Evolutionary conservation across 257 asterid genomes (phyloP).

Genomic region (Cinchona pubescens): DNA sequence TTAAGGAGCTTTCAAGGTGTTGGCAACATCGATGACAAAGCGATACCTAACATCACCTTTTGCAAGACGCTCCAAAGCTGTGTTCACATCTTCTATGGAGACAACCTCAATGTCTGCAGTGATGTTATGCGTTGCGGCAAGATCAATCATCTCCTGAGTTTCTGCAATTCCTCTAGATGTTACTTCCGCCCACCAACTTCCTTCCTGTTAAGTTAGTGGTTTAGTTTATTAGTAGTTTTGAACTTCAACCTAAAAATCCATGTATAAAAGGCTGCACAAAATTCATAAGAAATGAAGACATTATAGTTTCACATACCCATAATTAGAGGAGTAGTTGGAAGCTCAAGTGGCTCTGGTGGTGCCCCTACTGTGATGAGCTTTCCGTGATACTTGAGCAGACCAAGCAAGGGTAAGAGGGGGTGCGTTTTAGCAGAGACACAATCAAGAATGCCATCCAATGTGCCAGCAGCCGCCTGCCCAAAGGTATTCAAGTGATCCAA

Average conservation of each 20-base stretch:
- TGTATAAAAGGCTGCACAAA: too few species aligned
- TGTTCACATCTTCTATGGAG: constrained; percentile 44
- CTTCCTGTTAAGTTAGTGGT: too few species aligned
- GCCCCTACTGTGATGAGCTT: too few species aligned
- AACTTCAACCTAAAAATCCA: too few species aligned
- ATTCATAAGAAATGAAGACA: too few species aligned
- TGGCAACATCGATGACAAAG: constrained; percentile 13
- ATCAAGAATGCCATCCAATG: constrained; percentile 47
- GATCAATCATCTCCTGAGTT: constrained; percentile 62
- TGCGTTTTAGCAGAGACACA: constrained; percentile 39
- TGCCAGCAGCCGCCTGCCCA: constrained; percentile 35
- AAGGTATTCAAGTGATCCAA: too few species aligned
- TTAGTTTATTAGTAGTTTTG: too few species aligned
- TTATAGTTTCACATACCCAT: too few species aligned
- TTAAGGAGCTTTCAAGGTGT: too few species aligned
- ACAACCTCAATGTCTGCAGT: constrained; percentile 48
- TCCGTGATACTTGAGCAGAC: constrained; percentile 27
- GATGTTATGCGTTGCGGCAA: constrained; percentile 49
- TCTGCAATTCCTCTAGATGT: constrained; percentile 47
- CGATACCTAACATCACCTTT: constrained; percentile 54
- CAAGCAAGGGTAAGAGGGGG: constrained; percentile 32
- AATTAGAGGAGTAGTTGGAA: too few species aligned
- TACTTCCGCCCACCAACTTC: constrained; percentile 43
- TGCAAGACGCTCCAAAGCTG: constrained; percentile 46
- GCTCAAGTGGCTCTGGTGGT: too few species aligned